These are phyloP conservation scores for Psilocybe sp. DNA, from an alignment of 768 basidiomycete species.

Conservation along the genomic window DNA sequence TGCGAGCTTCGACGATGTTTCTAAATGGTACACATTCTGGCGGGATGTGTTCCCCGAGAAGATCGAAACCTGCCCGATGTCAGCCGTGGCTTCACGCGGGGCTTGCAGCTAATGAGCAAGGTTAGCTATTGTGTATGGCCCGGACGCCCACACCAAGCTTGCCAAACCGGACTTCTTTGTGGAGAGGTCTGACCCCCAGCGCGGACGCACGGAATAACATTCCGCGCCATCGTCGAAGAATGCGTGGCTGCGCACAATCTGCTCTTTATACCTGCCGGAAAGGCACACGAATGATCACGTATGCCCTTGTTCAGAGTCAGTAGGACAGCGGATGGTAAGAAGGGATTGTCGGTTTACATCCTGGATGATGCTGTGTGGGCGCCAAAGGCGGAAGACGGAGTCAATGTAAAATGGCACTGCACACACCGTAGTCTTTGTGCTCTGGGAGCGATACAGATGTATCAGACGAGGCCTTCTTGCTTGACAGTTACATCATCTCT, in stretches of 20 bases:
- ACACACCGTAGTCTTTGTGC: constrained; percentile 32
- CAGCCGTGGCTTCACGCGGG: constrained; percentile 78
- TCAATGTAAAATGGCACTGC: constrained; percentile 69
- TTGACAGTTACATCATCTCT: too few species aligned
- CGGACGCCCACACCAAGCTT: constrained; percentile 66
- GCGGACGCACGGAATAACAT: constrained; percentile 81
- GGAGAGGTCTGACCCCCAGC: constrained; percentile 46
- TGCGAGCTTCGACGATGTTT: constrained; percentile 89
- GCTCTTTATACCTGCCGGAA: constrained; percentile 85
- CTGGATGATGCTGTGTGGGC: constrained; percentile 95
- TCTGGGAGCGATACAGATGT: too few species aligned
- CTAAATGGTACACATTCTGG: constrained; percentile 93
- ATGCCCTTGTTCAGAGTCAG: constrained; percentile 90
- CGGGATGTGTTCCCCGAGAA: constrained; percentile 72
- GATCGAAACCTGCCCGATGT: constrained; percentile 65
- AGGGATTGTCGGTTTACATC: constrained; percentile 87
- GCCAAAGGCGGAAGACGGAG: constrained; percentile 38
- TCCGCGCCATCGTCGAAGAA: constrained; percentile 91
- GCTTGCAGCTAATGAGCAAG: constrained; percentile 90
- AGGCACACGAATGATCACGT: constrained; percentile 78
- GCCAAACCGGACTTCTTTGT: constrained; percentile 63
- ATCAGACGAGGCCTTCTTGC: too few species aligned
- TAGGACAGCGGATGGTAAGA: constrained; percentile 73
- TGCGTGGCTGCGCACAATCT: constrained; percentile 82
- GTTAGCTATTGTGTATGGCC: constrained; percentile 87